Evolutionary conservation across 371 early-diverging fungal genomes (phyloP).

Genomic region (Saksenaea vasiformis): DNA sequence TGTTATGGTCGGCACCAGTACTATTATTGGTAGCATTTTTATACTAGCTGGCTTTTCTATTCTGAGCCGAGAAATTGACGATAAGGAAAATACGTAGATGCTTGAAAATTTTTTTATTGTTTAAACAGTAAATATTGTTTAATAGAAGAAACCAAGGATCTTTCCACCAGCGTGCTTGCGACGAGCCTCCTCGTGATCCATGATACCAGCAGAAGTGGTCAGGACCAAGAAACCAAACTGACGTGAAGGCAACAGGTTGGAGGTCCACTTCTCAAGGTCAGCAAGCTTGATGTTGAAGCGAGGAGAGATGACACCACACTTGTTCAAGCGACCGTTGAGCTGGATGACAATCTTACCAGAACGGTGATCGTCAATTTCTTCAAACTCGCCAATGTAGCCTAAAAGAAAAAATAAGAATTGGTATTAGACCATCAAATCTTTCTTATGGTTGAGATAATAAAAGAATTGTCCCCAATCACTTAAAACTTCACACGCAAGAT

Average conservation of each 20-base stretch:
- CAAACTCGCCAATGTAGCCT: constrained; percentile 99
- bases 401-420: constrained; percentile 8
- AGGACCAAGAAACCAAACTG: constrained; percentile 98
- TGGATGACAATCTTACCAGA: constrained; percentile 99
- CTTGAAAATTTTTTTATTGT: neutral
- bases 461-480: neutral
- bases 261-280: constrained; percentile 98
- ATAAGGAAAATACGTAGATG: neutral
- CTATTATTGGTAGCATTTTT: constrained; percentile 54
- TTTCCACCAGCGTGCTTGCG: constrained; percentile 99
- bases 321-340: constrained; percentile 99
- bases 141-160: constrained; percentile 92
- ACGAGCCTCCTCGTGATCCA: constrained; percentile 99
- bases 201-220: constrained; percentile 99
- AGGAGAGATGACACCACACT: constrained; percentile 99
- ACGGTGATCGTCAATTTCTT: constrained; percentile 98
- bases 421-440: neutral
- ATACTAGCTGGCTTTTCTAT: constrained; percentile 58
- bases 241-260: constrained; percentile 98
- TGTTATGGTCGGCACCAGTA: constrained; percentile 49
- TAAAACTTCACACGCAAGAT: neutral
- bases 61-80: constrained; percentile 37
- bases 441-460: neutral
- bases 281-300: constrained; percentile 97
- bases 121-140: constrained; percentile 18